phyloP scores from a whole-genome alignment of 257 asterid genomes.

The Fraxinus americana region DNA sequence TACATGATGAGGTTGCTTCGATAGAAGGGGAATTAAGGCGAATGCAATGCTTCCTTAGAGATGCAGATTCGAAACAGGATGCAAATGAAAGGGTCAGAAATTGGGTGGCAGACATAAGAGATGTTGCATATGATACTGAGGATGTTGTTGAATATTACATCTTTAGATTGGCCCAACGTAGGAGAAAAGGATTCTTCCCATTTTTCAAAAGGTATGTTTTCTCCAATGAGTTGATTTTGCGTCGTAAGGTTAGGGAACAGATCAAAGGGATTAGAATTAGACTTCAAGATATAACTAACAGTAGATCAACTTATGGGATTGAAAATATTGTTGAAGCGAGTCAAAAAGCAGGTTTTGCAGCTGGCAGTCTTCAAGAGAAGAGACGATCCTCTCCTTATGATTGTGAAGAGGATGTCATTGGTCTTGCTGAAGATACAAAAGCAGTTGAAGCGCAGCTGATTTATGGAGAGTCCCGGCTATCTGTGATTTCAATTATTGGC shows the following conservation, averaged over 20 bases:
- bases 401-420: conserved; percentile 21
- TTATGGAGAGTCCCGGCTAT: conserved; percentile 17
- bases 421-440: conserved; percentile 10
- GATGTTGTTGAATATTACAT: conserved; percentile 11
- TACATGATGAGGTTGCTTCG: conserved; percentile 4
- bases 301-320: conserved; percentile 25
- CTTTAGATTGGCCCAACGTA: neutral
- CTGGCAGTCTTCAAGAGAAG: conserved; percentile 10
- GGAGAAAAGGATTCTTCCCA: neutral
- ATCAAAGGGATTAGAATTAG: neutral
- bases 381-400: conserved; percentile 5
- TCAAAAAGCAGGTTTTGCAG: conserved; percentile 2
- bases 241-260: neutral
- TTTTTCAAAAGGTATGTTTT: conserved; percentile 3
- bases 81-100: conserved; percentile 15
- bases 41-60: conserved; percentile 22
- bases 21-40: conserved; percentile 19
- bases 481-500: conserved; percentile 21
- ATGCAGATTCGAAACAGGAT: conserved; percentile 19
- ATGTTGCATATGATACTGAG: conserved; percentile 24
- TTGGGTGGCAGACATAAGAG: conserved; percentile 24
- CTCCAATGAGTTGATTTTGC: conserved; percentile 1
- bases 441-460: neutral
- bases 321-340: conserved; percentile 6
- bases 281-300: conserved; percentile 1